phyloP scores from a whole-genome alignment of 1,284 basidiomycete genomes.

The Cutaneotrichosporon sp. region DNA sequence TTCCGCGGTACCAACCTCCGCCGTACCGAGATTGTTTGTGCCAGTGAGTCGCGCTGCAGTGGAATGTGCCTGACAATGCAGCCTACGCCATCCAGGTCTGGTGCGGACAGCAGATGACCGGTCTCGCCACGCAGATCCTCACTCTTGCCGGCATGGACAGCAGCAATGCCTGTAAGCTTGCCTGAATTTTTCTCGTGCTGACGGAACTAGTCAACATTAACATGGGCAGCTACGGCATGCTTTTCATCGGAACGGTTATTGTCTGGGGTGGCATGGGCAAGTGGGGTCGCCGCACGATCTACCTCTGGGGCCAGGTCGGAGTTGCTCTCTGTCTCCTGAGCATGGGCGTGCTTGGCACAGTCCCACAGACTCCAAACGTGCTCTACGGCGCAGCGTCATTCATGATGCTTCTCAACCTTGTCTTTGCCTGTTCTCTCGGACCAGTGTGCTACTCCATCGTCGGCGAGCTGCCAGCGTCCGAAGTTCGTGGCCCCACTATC shows the following conservation, averaged over 20 bases:
- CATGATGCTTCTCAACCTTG: constrained; percentile 28
- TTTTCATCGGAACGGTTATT: constrained; percentile 33
- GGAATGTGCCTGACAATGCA: neutral
- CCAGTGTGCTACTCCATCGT: constrained; percentile 22
- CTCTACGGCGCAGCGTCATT: constrained; percentile 23
- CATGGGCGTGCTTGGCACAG: constrained; percentile 2
- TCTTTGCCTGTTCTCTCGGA: constrained; percentile 29
- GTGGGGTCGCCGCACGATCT: constrained; percentile 48
- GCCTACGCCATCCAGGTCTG: constrained; percentile 7
- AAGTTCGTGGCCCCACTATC: constrained; percentile 48
- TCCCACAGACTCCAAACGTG: neutral
- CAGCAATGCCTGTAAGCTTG: constrained; percentile 17
- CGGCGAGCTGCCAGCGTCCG: constrained; percentile 16
- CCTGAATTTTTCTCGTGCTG: neutral
- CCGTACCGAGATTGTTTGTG: constrained; percentile 47
- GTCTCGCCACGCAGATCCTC: constrained; percentile 13
- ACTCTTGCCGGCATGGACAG: constrained; percentile 36
- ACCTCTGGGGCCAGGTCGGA: constrained; percentile 35
- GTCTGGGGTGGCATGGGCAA: constrained; percentile 30
- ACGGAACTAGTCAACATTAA: constrained; percentile 4
- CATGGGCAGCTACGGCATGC: constrained; percentile 30
- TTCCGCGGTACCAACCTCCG: constrained; percentile 48
- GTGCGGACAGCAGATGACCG: constrained; percentile 6
- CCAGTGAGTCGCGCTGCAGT: neutral
- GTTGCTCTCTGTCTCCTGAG: constrained; percentile 2